Percentiles rank a stretch among this genome's conserved stretches.
These are phyloP conservation scores for Pleochaeta shiraiana DNA, from an alignment of 2,329 filamentous ascomycete genomes.

Conservation along the genomic window DNA sequence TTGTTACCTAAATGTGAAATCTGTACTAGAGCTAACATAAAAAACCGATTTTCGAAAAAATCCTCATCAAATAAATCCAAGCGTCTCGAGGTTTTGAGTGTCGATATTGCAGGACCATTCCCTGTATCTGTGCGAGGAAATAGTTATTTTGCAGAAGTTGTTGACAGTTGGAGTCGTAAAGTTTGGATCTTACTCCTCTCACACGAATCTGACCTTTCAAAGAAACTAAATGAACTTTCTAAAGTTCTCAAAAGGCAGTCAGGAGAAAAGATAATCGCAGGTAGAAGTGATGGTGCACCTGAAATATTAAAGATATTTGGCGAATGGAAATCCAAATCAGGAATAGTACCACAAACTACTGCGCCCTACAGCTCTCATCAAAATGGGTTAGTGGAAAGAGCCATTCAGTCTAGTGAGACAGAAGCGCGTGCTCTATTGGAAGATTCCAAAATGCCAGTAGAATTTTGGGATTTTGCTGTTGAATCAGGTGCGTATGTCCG, in stretches of 20 bases:
- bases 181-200: neutral
- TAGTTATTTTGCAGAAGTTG: neutral
- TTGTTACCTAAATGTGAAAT: neutral
- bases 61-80: neutral
- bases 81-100: neutral
- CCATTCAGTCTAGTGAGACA: neutral
- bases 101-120: constrained; percentile 2
- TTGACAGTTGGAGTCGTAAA: constrained; percentile 1
- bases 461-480: neutral
- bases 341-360: neutral
- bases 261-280: neutral
- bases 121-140: neutral
- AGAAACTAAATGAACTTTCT: too few species aligned
- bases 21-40: neutral
- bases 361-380: neutral
- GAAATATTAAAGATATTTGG: neutral
- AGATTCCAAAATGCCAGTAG: neutral
- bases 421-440: neutral
- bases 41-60: neutral
- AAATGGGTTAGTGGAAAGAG: too few species aligned
- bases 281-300: neutral
- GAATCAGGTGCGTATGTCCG: neutral
- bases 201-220: too few species aligned
- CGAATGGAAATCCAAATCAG: neutral
- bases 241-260: neutral